Evolutionary conservation across 2,329 filamentous ascomycete genomes (phyloP).

Genomic region (Nemania diffusa): DNA sequence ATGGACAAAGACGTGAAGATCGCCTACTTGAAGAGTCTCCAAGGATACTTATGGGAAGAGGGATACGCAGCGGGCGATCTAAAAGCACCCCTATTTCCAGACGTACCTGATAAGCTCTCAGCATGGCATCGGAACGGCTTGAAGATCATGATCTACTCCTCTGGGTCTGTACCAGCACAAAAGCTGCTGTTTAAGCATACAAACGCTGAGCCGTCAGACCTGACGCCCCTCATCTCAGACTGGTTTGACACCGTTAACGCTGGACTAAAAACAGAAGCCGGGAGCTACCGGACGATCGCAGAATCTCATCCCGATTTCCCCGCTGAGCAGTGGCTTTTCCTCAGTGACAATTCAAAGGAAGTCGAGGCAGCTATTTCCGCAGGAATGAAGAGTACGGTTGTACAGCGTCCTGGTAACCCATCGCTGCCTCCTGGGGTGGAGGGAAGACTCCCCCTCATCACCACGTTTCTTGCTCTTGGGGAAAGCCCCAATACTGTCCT

Average conservation of each 20-base stretch:
- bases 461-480: constrained; percentile 46
- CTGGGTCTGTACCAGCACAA: constrained; percentile 82
- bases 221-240: constrained; percentile 67
- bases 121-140: constrained; percentile 67
- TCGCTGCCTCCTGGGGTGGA: constrained; percentile 63
- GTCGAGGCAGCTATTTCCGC: constrained; percentile 70
- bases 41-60: constrained; percentile 80
- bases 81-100: constrained; percentile 77
- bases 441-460: constrained; percentile 47
- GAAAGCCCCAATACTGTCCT: constrained; percentile 39
- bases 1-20: constrained; percentile 78
- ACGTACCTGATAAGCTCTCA: constrained; percentile 73
- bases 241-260: constrained; percentile 87
- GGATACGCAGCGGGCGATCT: constrained; percentile 78
- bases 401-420: constrained; percentile 76
- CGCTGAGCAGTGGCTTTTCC: constrained; percentile 73
- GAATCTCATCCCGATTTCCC: constrained; percentile 58
- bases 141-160: constrained; percentile 81
- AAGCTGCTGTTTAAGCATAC: constrained; percentile 81
- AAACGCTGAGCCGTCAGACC: constrained; percentile 66
- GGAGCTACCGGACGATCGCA: constrained; percentile 75
- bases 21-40: constrained; percentile 80
- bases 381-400: constrained; percentile 71
- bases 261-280: constrained; percentile 74
- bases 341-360: constrained; percentile 82